A percentile compares a stretch with the other conserved stretches of the same genome.
phyloP scores from a whole-genome alignment of 768 basidiomycete species.

The Neoboletus subvelutipes region DNA sequence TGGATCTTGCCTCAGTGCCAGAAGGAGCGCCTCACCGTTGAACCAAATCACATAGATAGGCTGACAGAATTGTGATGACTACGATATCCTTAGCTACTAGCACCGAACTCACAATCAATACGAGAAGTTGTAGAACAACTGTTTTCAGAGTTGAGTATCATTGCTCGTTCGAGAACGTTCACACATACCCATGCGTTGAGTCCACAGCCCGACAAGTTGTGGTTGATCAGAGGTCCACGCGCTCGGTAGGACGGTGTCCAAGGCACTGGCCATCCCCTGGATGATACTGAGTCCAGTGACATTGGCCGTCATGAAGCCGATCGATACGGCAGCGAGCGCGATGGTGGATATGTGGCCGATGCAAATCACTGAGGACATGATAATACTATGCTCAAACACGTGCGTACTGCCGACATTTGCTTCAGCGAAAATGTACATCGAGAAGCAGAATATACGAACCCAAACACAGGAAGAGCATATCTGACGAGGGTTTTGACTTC shows the following conservation, averaged over 20 bases:
- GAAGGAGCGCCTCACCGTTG: slow-evolving; percentile 75
- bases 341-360: slow-evolving; percentile 91
- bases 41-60: slow-evolving; percentile 74
- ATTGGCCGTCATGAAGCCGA: slow-evolving; percentile 74
- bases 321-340: slow-evolving; percentile 79
- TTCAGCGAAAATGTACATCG: neutral
- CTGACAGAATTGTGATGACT: slow-evolving; percentile 17
- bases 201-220: slow-evolving; percentile 84
- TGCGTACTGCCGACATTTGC: slow-evolving; percentile 47
- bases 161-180: neutral
- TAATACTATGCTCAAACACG: slow-evolving; percentile 82
- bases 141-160: neutral
- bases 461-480: slow-evolving; percentile 74
- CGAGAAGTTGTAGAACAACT: slow-evolving; percentile 21
- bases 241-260: slow-evolving; percentile 91
- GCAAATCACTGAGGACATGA: slow-evolving; percentile 82
- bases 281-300: slow-evolving; percentile 61
- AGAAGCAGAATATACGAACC: slow-evolving; percentile 43
- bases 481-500: slow-evolving; percentile 46
- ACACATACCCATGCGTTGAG: slow-evolving; percentile 77
- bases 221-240: slow-evolving; percentile 93
- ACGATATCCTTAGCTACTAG: neutral
- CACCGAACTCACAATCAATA: slow-evolving; percentile 52
- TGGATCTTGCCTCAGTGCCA: slow-evolving; percentile 72
- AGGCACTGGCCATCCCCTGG: slow-evolving; percentile 78